phyloP scores from a whole-genome alignment of 768 basidiomycete species.

The Kwoniella sp. region DNA sequence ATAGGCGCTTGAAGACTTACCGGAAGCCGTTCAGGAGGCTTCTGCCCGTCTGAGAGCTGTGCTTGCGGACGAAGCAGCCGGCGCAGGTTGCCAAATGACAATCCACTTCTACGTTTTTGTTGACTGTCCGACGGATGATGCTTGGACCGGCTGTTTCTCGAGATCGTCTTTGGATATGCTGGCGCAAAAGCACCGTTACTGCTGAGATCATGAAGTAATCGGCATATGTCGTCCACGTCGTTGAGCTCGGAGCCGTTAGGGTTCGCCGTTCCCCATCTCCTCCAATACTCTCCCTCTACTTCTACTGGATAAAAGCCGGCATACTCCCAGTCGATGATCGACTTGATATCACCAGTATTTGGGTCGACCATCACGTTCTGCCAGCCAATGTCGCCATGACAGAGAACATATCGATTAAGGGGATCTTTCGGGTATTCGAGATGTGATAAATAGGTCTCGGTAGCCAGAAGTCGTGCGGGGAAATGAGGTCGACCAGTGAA shows the following conservation, averaged over 20 bases:
- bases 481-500: constrained; percentile 7
- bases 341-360: constrained; percentile 12
- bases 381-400: constrained; percentile 26
- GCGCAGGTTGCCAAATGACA: no score
- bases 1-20: no score
- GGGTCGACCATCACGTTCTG: constrained; percentile 24
- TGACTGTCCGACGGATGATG: no score
- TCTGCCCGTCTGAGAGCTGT: no score
- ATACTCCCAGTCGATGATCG: constrained; percentile 30
- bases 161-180: no score
- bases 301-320: constrained; percentile 26
- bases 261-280: constrained; percentile 2
- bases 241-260: not conserved
- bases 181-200: not conserved
- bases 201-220: constrained; percentile 4
- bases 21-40: no score
- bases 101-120: no score
- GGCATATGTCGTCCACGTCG: not conserved
- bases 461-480: not conserved
- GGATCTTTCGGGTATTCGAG: constrained; percentile 7
- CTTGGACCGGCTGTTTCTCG: no score
- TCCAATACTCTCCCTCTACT: constrained; percentile 22
- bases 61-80: no score
- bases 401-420: constrained; percentile 15
- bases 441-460: not conserved